phyloP scores from a whole-genome alignment of 768 basidiomycete species.

The Suillus subaureus region DNA sequence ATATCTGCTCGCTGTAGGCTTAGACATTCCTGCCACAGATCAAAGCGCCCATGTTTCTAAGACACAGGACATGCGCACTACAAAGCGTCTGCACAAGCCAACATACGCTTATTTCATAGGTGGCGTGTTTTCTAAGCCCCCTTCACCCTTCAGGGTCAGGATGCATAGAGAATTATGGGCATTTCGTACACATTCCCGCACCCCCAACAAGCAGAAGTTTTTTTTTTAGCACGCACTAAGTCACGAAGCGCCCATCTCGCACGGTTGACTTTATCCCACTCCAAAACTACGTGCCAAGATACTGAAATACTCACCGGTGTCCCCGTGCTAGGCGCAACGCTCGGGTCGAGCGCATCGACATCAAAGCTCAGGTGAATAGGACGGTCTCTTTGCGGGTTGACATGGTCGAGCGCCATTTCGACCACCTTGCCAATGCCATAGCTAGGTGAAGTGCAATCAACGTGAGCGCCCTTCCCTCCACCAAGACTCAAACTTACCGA shows the following conservation, averaged over 20 bases:
- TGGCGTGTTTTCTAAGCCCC: not conserved
- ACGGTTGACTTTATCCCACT: not conserved
- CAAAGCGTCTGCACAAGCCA: not conserved
- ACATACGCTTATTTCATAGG: not conserved
- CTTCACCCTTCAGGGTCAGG: not conserved
- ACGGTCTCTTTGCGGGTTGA: slow-evolving; percentile 79
- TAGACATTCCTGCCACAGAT: not conserved
- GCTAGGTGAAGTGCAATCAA: slow-evolving; percentile 27
- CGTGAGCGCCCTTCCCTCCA: slow-evolving; percentile 61
- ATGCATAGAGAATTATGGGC: not conserved
- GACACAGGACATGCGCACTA: not conserved
- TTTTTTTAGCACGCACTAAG: too few species aligned
- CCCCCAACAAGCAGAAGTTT: not conserved
- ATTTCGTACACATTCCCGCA: not conserved
- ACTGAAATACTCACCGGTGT: slow-evolving; percentile 64
- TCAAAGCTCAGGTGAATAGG: slow-evolving; percentile 98
- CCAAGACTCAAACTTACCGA: slow-evolving; percentile 46
- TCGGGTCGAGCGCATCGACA: slow-evolving; percentile 92
- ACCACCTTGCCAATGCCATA: slow-evolving; percentile 94
- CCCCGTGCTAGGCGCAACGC: slow-evolving; percentile 63
- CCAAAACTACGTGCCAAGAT: not conserved
- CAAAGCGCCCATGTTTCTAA: not conserved
- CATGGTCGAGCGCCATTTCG: slow-evolving; percentile 94
- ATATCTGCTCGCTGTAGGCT: not conserved
- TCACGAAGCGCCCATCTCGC: not conserved